Evolutionary conservation across 306 rosid species (phyloP), one percentile per base, ranked within the genome.

Genomic region (Abrus pulchellus): DNA sequence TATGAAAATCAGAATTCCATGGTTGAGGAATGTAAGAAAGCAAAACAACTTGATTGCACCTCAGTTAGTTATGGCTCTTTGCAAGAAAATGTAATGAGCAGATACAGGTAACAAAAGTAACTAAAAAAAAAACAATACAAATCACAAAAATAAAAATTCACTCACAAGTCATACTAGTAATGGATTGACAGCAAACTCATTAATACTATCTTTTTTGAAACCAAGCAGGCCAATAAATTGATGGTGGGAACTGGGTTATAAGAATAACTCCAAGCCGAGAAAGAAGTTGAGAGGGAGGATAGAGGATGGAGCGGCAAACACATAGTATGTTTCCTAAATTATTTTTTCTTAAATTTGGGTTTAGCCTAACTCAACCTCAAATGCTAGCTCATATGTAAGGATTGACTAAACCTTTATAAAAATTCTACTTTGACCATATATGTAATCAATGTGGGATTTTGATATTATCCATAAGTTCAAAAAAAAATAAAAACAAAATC

Each of bases 61-160:
- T 38, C 81, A 52, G 28, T 20, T 38, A 52, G 10, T 28, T 20
- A 57, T 30, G 47, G 36, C 38, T 50, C 72, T 55, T 48, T 1
- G 29, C 49, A 61, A 60, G 59, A 60, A 59, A 62, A 11, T 41
- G 34, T 5, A 33, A 49, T 14, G 59, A 62, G 52, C 64, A 63
- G 28, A 14, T 14, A 6, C n/a, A 12, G 5, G 38, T 34, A 62
- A 30, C 6, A 56, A 57, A 70, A 28, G 48, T 38, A 28, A 66
- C 53, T 8, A 53, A 14, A 81, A 13, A 44, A 74, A 44, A 63
- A 62, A 66, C 20, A 20, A 20, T 20, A 20, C 20, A 20, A 20
- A 20, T 20, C 20, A 20, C 20, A 20, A 20, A 20, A 20, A 20
- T 20, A 20, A 20, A 20, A 20, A 59, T 47, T 61, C 32, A 38